phyloP scores from a whole-genome alignment of 2,329 filamentous ascomycete species.

The Colletotrichum incanum region DNA sequence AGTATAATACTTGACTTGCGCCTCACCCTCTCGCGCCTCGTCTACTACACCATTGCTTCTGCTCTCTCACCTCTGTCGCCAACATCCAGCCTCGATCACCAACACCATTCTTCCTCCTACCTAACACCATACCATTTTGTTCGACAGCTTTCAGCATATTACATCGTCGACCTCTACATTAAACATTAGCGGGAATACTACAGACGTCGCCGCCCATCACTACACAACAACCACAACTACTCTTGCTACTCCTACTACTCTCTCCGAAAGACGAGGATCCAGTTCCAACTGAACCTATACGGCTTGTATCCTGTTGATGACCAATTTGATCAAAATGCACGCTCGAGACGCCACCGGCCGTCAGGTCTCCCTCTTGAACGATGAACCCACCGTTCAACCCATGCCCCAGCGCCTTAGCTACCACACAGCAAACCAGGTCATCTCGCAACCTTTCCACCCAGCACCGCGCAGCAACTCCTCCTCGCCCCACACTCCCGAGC shows the following conservation, averaged over 20 bases:
- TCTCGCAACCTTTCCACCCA: constrained; percentile 53
- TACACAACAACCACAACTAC: neutral
- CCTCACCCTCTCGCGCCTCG: constrained; percentile 21
- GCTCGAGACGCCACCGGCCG: constrained; percentile 70
- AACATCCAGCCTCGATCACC: constrained; percentile 7
- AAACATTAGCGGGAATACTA: neutral
- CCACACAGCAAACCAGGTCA: constrained; percentile 53
- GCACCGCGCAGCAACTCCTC: constrained; percentile 60
- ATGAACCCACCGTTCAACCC: constrained; percentile 55
- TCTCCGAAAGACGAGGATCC: neutral
- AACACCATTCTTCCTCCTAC: neutral
- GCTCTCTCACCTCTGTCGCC: neutral
- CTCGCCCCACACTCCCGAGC: constrained; percentile 68
- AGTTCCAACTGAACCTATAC: neutral
- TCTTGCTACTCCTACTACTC: neutral
- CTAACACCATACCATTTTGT: neutral
- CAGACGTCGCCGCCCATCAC: neutral
- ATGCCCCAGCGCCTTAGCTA: constrained; percentile 49
- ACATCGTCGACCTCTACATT: neutral
- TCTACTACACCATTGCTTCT: neutral
- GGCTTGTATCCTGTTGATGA: neutral
- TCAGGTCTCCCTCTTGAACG: constrained; percentile 73
- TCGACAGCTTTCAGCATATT: neutral
- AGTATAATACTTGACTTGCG: constrained; percentile 40
- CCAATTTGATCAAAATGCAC: constrained; percentile 60